These are phyloP conservation scores for Penicillium arizonense DNA, from an alignment of 495 filamentous ascomycete genomes.

Conservation along the genomic window DNA sequence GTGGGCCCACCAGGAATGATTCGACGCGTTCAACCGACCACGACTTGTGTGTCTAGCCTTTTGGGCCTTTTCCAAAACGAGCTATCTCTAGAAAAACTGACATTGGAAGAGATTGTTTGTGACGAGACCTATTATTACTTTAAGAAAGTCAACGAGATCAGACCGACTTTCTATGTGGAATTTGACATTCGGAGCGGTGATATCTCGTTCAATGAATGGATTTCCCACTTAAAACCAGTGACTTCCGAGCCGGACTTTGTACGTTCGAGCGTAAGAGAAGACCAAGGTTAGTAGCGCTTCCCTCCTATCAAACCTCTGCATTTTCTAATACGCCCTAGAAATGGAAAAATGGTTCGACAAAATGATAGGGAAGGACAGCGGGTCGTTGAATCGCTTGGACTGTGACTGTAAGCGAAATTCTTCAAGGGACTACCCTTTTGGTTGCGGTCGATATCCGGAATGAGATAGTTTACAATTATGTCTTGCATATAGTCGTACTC, in stretches of 20 bases:
- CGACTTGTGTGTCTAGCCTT: slow-evolving; percentile 13
- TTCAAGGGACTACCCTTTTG: slow-evolving; percentile 15
- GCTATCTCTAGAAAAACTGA: slow-evolving; percentile 13
- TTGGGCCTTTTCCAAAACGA: slow-evolving; percentile 10
- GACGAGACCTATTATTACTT: slow-evolving; percentile 16
- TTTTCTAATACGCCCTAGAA: slow-evolving; percentile 13
- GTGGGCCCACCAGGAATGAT: too few species aligned
- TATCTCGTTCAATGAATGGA: slow-evolving; percentile 13
- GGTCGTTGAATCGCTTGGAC: slow-evolving; percentile 7
- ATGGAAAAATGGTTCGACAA: slow-evolving; percentile 14
- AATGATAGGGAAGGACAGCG: slow-evolving; percentile 15
- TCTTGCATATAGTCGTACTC: background rate
- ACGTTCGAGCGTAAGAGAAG: slow-evolving; percentile 6
- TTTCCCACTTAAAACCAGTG: slow-evolving; percentile 10
- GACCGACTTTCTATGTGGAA: slow-evolving; percentile 7
- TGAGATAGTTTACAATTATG: slow-evolving; percentile 3
- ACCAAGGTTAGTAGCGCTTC: slow-evolving; percentile 10
- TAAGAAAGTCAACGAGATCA: slow-evolving; percentile 2
- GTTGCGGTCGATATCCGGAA: slow-evolving; percentile 8
- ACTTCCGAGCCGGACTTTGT: slow-evolving; percentile 5
- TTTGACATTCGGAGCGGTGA: slow-evolving; percentile 9
- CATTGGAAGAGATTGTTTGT: slow-evolving; percentile 15
- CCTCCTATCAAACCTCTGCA: slow-evolving; percentile 1
- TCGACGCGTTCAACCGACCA: too few species aligned
- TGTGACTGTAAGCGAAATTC: slow-evolving; percentile 12